phyloP scores from a whole-genome alignment of 345 rosid genomes.

The Litchi chinensis region DNA sequence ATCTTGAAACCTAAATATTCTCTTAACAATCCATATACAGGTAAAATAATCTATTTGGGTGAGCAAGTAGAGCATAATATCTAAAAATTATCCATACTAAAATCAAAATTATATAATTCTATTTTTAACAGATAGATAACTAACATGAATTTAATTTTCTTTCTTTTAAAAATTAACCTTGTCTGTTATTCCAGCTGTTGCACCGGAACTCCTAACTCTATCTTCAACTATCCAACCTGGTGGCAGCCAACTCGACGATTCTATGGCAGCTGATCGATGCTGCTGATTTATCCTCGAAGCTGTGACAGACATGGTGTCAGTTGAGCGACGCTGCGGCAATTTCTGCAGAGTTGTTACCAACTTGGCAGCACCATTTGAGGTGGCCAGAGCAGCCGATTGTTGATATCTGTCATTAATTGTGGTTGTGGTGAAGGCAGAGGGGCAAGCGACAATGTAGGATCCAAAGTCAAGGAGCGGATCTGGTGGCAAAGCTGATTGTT shows the following conservation, averaged over 20 bases:
- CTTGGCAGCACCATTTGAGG: constrained; percentile 24
- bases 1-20: neutral
- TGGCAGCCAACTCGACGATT: constrained; percentile 51
- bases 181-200: constrained; percentile 70
- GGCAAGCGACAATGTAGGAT: constrained; percentile 37
- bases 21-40: neutral
- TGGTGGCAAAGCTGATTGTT: constrained; percentile 13
- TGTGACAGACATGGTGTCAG: neutral
- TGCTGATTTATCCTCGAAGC: constrained; percentile 21
- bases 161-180: constrained; percentile 43
- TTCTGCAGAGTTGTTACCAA: constrained; percentile 22
- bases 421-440: neutral
- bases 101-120: neutral
- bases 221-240: constrained; percentile 83
- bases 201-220: constrained; percentile 69
- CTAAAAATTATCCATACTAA: neutral
- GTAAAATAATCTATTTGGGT: neutral
- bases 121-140: neutral
- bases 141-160: neutral
- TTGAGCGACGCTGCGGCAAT: constrained; percentile 25
- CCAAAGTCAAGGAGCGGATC: constrained; percentile 53
- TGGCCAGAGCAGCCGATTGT: constrained; percentile 5
- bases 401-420: neutral
- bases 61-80: neutral
- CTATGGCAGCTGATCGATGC: constrained; percentile 26